Evolutionary conservation across 1,284 basidiomycete species (phyloP), one percentile per base, ranked within the genome.

Genomic region (Lentinula novae-zelandiae): DNA sequence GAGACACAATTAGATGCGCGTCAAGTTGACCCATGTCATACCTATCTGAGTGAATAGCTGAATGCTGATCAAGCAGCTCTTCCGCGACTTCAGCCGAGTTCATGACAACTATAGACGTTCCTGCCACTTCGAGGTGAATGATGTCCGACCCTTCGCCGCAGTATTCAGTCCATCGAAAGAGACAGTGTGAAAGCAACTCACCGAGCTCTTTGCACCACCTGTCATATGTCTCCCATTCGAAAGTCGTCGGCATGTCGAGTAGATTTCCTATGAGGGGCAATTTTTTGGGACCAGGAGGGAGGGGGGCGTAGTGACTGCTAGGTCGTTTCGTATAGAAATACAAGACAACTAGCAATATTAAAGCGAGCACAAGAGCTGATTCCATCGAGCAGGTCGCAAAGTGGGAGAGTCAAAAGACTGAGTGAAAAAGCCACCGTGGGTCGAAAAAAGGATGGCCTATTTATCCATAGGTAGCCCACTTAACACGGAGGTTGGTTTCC

Each of bases 201-300:
- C 63, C 58, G 1, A 61, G 58, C 33, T 60, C 55, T 60, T 44
- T 60, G 53, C 60, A 64, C 60, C 57, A 60, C 27, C 51, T 50
- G 33, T 60, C 54, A 53, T 64, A 64, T 42, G 48, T 56, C 44
- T 62, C 60, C 63, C 63, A 64, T 49, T 64, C 63, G 46, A 57
- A 58, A 31, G 46, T 53, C 22, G 40, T 57, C 10, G 64, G 64
- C 56, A 63, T 61, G 39, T 63, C 60, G 20, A 60, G 46, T 5
- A 60, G 53, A 48, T 63, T 63, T 44, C 64, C 62, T 39, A 64
- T 58, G 22, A 64, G 15, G 1, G 63, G 63, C 3, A 60, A 38
- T 33, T 61, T 61, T 20, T 44, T 51, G 20, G 63, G 63, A 13
- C 63, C 60, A n/a, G 63, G 63, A 38, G 63, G 63, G n/a, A 64